Evolutionary conservation across 805 yeast species (phyloP).

Genomic region (Candida boidinii): DNA sequence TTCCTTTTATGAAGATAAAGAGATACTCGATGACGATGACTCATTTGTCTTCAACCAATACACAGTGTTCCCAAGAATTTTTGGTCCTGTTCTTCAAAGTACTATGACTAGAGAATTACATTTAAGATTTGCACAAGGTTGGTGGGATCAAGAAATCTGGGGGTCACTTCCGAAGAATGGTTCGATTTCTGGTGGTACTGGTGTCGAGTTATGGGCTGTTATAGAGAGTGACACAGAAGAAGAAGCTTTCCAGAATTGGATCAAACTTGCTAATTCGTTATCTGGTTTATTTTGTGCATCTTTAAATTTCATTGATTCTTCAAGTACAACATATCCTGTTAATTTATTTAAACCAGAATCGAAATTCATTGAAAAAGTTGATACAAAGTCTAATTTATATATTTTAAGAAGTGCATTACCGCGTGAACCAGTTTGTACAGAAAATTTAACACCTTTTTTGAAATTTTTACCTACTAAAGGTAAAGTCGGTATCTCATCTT

Average conservation of each 20-base stretch:
- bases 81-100: conserved; percentile 66
- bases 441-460: conserved; percentile 88
- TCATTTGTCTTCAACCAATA: conserved; percentile 37
- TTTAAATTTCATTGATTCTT: conserved; percentile 74
- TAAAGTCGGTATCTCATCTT: conserved; percentile 75
- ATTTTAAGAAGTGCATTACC: conserved; percentile 82
- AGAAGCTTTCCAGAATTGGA: conserved; percentile 63
- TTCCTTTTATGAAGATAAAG: conserved; percentile 13
- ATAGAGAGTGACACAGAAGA: conserved; percentile 53
- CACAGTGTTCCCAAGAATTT: conserved; percentile 67
- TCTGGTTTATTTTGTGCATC: conserved; percentile 96
- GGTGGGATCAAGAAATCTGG: conserved; percentile 90
- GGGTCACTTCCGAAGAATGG: conserved; percentile 77
- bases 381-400: conserved; percentile 35
- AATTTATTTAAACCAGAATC: conserved; percentile 26
- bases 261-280: conserved; percentile 57
- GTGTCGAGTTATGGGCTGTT: conserved; percentile 88
- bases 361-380: conserved; percentile 12
- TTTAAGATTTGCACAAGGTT: conserved; percentile 84
- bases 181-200: conserved; percentile 75
- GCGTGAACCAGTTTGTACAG: conserved; percentile 93
- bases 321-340: conserved; percentile 65
- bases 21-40: no score
- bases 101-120: conserved; percentile 71
- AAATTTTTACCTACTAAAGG: conserved; percentile 90